Percentiles rank a stretch among this genome's conserved stretches.
These are phyloP conservation scores for Glomus cerebriforme DNA, from an alignment of 192 early-diverging fungal genomes.

Conservation along the genomic window DNA sequence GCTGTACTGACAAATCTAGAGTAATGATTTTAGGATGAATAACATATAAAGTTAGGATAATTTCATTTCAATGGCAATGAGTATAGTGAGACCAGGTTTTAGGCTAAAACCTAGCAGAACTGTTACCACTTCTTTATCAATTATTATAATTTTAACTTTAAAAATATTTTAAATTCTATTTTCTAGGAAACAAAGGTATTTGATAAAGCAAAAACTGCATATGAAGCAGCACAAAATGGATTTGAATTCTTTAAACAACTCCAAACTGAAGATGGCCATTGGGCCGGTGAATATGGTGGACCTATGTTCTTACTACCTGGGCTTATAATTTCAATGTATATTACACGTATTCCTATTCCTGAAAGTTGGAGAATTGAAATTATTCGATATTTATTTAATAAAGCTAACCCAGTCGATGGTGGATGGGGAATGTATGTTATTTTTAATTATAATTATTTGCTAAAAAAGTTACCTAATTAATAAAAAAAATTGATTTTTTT, in stretches of 20 bases:
- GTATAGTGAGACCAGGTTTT: too few relatives aligned
- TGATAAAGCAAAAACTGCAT: constrained; percentile 63
- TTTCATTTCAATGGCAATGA: too few relatives aligned
- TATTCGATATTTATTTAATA: constrained; percentile 82
- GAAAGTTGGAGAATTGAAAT: constrained; percentile 74
- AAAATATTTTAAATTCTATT: constrained; percentile 42
- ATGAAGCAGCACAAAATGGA: constrained; percentile 88
- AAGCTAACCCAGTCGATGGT: constrained; percentile 83
- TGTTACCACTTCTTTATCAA: neutral
- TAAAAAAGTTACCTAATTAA: neutral
- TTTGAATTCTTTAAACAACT: constrained; percentile 84
- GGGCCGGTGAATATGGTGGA: constrained; percentile 94
- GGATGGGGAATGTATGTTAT: constrained; percentile 90
- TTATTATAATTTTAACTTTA: neutral
- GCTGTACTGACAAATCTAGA: too few relatives aligned
- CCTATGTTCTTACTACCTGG: constrained; percentile 97
- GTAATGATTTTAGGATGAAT: too few relatives aligned
- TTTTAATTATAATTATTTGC: neutral
- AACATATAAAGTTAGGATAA: too few relatives aligned
- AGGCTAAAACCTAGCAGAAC: too few relatives aligned
- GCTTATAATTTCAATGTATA: constrained; percentile 84
- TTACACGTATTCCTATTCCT: constrained; percentile 70
- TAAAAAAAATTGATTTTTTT: neutral
- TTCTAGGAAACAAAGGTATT: constrained; percentile 42
- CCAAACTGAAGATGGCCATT: constrained; percentile 94